A percentile compares a stretch with the other conserved stretches of the same genome.
Conservation (phyloP, 768 basidiomycete genomes). For the Paxillus rubicundulus region DNA sequence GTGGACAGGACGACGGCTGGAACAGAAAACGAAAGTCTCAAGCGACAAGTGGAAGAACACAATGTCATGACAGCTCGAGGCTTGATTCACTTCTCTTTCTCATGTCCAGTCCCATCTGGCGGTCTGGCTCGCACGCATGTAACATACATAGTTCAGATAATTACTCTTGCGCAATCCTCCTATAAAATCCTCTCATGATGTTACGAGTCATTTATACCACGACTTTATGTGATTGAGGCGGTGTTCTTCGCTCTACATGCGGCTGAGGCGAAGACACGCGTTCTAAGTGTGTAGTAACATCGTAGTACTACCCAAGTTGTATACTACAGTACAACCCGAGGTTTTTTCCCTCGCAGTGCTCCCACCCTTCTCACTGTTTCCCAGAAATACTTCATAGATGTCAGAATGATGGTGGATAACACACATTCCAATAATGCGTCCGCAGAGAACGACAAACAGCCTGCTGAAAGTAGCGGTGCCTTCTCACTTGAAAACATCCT, state of each 20-base stretch:
- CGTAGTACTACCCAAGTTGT: too few relatives aligned
- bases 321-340: conserved; percentile 1
- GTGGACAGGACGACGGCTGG: conserved; percentile 41
- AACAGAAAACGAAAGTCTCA: conserved; percentile 36
- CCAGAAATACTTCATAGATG: conserved; percentile 8
- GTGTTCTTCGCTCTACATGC: conserved; percentile 19
- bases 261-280: conserved; percentile 14
- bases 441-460: conserved; percentile 7
- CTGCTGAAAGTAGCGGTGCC: conserved; percentile 6
- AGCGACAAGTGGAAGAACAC: conserved; percentile 23
- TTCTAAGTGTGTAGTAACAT: too few relatives aligned
- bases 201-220: neutral
- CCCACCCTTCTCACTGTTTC: conserved; percentile 2
- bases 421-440: conserved; percentile 14
- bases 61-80: neutral
- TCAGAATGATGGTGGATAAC: conserved; percentile 21
- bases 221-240: neutral
- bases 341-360: conserved; percentile 11
- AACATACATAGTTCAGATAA: conserved; percentile 15
- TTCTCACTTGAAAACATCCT: conserved; percentile 75
- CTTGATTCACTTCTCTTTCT: neutral
- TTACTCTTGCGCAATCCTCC: neutral
- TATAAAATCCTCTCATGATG: too few relatives aligned
- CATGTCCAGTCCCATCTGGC: neutral
- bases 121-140: conserved; percentile 8